Conservation (phyloP, 371 early-diverging fungal species). For the Mucor velutinosus region DNA sequence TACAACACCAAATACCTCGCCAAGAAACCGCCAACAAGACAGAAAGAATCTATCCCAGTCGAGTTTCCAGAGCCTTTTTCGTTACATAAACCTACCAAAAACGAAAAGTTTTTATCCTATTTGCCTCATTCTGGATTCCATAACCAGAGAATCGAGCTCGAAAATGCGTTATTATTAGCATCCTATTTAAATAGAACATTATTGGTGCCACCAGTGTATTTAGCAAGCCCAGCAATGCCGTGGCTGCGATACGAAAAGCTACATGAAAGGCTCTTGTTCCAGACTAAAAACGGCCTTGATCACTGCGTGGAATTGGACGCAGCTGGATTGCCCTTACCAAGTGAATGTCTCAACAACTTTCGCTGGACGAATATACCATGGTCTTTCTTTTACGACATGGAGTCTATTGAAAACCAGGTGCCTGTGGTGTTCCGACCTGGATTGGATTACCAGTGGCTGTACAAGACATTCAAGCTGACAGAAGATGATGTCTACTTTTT, state of each 20-base stretch:
- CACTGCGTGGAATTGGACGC: conserved; percentile 44
- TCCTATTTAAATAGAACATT: conserved; percentile 60
- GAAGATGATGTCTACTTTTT: conserved; percentile 47
- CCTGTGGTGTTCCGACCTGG: conserved; percentile 41
- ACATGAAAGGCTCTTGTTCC: conserved; percentile 56
- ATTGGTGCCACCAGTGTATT: conserved; percentile 61
- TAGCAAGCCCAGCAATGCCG: conserved; percentile 59
- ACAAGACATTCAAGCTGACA: conserved; percentile 15
- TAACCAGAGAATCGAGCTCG: conserved; percentile 63
- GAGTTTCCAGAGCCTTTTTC: conserved; percentile 23
- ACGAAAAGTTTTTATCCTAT: conserved; percentile 55
- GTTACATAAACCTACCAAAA: conserved; percentile 1
- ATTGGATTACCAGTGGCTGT: conserved; percentile 47
- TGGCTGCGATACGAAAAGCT: conserved; percentile 58
- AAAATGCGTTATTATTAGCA: conserved; percentile 64
- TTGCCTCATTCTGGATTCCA: conserved; percentile 70
- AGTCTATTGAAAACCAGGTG: conserved; percentile 36
- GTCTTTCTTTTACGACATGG: conserved; percentile 55
- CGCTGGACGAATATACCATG: conserved; percentile 61
- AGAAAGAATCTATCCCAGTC: conserved; percentile 18
- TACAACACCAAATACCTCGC: neutral
- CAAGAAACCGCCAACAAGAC: neutral
- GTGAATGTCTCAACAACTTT: conserved; percentile 62
- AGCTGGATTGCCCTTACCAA: conserved; percentile 46
- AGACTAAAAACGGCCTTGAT: conserved; percentile 61